A percentile compares a stretch with the other conserved stretches of the same genome.
Evolutionary conservation across 148 eudicot genomes (phyloP).

Genomic region (Bassia scoparia): DNA sequence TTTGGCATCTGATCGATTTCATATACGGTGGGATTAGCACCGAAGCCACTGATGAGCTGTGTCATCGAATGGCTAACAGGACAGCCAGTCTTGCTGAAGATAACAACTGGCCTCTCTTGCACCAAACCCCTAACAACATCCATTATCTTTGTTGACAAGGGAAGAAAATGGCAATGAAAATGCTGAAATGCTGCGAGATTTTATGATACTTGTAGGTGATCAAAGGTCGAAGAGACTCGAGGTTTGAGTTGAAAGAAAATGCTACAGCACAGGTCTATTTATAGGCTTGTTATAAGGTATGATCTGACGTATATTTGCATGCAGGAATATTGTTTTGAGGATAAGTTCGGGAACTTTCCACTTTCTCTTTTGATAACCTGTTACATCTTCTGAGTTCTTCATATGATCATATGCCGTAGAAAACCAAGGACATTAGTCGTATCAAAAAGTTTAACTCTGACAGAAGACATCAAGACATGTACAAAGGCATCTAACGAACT

Average conservation of each 20-base stretch:
- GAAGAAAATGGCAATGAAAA: background rate
- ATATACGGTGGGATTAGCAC: constrained; percentile 21
- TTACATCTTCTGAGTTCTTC: constrained; percentile 18
- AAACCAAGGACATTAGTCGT: constrained; percentile 20
- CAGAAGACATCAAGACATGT: constrained; percentile 14
- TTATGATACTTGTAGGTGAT: background rate
- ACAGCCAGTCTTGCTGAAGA: constrained; percentile 22
- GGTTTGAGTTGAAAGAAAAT: constrained; percentile 7
- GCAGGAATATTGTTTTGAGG: constrained; percentile 12
- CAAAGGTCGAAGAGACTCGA: background rate
- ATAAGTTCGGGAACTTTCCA: constrained; percentile 15
- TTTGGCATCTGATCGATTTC: constrained; percentile 23
- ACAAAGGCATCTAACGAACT: constrained; percentile 7
- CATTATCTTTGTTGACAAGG: background rate
- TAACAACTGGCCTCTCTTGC: constrained; percentile 18
- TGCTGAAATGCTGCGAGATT: background rate
- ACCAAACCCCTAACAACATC: constrained; percentile 17
- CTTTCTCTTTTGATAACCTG: constrained; percentile 19
- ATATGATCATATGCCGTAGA: constrained; percentile 16
- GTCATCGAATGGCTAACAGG: constrained; percentile 24
- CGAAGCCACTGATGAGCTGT: constrained; percentile 23
- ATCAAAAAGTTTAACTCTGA: background rate
- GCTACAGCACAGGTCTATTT: constrained; percentile 20
- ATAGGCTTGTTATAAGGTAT: constrained; percentile 10
- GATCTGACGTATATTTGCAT: background rate